Evolutionary conservation across 768 basidiomycete genomes (phyloP).

Genomic region (Tulasnella sp.): DNA sequence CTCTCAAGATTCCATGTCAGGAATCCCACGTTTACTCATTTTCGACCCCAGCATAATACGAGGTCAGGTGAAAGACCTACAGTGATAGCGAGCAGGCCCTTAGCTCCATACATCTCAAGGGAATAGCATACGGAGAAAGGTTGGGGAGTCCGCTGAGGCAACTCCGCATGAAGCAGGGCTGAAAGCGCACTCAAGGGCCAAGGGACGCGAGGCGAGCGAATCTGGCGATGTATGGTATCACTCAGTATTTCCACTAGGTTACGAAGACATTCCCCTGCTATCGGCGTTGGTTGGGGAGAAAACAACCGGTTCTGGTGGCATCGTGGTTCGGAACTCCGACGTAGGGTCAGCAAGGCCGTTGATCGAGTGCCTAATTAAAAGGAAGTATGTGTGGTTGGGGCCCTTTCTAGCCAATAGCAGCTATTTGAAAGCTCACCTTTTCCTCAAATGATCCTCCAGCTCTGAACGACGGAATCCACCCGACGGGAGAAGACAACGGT

Average conservation of each 20-base stretch:
- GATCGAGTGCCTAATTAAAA: not conserved
- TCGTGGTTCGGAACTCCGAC: not conserved
- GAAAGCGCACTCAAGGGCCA: too few species aligned
- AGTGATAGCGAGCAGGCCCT: too few species aligned
- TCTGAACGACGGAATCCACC: not conserved
- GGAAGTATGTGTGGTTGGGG: not conserved
- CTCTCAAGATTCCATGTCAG: too few species aligned
- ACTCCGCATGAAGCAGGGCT: too few species aligned
- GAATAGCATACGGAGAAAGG: too few species aligned
- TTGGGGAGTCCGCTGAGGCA: too few species aligned
- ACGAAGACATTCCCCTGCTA: not conserved
- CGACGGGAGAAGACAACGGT: not conserved
- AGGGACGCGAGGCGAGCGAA: too few species aligned
- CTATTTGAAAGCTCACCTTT: not conserved
- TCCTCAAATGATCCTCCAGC: not conserved
- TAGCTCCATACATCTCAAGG: too few species aligned
- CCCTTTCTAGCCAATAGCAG: not conserved
- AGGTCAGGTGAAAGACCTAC: too few species aligned
- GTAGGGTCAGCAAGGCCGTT: not conserved
- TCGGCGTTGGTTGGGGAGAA: not conserved
- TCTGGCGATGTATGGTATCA: too few species aligned
- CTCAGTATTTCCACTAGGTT: not conserved
- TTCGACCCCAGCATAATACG: too few species aligned
- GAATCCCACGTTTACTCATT: too few species aligned
- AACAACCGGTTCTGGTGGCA: not conserved